phyloP scores from a whole-genome alignment of 805 yeast genomes.

The Brettanomyces sp. region DNA sequence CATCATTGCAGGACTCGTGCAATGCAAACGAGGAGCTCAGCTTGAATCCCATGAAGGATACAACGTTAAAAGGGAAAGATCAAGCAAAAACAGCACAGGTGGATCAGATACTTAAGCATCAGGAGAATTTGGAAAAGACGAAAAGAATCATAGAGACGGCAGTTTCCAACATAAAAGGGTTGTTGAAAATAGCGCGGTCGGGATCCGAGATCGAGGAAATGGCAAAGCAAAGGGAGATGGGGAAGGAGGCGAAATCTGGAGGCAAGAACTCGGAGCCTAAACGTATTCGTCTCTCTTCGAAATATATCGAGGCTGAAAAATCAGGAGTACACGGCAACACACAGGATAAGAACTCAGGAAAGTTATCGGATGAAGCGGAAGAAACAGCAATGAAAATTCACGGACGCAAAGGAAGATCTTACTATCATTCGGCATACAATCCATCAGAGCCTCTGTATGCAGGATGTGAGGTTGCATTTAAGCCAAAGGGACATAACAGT shows the following conservation, averaged over 20 bases:
- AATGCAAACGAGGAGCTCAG: conserved; percentile 47
- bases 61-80: conserved; percentile 15
- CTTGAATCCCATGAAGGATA: conserved; percentile 32
- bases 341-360: neutral
- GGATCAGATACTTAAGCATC: conserved; percentile 40
- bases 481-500: conserved; percentile 57
- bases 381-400: neutral
- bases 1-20: conserved; percentile 61
- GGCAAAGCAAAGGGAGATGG: neutral
- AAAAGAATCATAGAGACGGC: conserved; percentile 33
- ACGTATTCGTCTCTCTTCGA: neutral
- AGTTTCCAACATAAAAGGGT: conserved; percentile 35
- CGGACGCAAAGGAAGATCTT: conserved; percentile 12
- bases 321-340: neutral
- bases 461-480: conserved; percentile 85
- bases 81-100: conserved; percentile 20
- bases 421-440: conserved; percentile 11
- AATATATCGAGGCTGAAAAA: neutral
- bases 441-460: conserved; percentile 14
- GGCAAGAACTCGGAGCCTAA: neutral
- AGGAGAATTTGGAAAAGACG: conserved; percentile 48
- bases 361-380: neutral
- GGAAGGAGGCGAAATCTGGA: conserved; percentile 1
- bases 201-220: neutral
- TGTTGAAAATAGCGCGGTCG: conserved; percentile 21